A percentile compares a stretch with the other conserved stretches of the same genome.
These are phyloP conservation scores for Cystobasidium ongulense DNA, from an alignment of 768 basidiomycete species.

Conservation along the genomic window DNA sequence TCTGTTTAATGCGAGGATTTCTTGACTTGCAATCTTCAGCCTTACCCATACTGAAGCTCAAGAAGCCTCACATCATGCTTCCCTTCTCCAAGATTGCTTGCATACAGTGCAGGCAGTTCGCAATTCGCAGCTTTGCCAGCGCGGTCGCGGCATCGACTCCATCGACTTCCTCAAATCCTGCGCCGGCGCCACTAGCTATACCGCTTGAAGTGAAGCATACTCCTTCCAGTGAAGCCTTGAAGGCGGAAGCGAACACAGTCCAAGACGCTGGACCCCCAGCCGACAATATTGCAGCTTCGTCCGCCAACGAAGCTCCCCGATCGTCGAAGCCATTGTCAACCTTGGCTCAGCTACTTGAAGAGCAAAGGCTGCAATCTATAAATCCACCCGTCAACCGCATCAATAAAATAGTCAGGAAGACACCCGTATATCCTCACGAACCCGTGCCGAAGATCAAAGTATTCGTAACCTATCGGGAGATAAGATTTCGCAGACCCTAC, in stretches of 20 bases:
- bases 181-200: not conserved
- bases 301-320: not conserved
- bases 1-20: not conserved
- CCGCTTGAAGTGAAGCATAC: not conserved
- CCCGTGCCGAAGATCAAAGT: not conserved
- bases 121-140: constrained; percentile 6
- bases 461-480: no score
- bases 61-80: not conserved
- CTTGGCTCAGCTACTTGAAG: not conserved
- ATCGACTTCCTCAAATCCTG: not conserved
- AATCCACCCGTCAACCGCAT: not conserved
- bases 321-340: not conserved
- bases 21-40: no score
- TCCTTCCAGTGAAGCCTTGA: no score
- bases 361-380: not conserved
- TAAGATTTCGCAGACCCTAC: no score
- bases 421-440: not conserved
- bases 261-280: no score
- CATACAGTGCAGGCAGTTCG: not conserved
- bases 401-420: no score
- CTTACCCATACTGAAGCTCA: no score
- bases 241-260: no score
- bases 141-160: not conserved
- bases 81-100: not conserved
- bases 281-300: not conserved